Conservation (phyloP, 495 filamentous ascomycete genomes). For the Entonaema liquescens region DNA sequence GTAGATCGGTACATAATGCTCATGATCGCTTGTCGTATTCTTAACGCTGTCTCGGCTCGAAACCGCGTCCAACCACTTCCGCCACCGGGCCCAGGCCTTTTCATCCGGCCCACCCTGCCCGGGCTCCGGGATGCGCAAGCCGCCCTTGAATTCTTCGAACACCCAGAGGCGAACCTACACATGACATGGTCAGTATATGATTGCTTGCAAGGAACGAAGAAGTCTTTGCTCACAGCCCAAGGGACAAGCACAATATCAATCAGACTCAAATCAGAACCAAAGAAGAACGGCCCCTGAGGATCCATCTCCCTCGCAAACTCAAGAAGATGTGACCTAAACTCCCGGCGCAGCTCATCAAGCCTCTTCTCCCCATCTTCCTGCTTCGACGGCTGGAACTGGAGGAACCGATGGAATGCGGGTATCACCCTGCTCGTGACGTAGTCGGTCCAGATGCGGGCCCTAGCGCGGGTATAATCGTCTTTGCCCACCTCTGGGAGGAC, state of each 20-base stretch:
- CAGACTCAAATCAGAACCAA: slow-evolving; percentile 58
- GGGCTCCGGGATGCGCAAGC: slow-evolving; percentile 56
- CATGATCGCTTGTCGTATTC: slow-evolving; percentile 63
- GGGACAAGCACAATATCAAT: slow-evolving; percentile 66
- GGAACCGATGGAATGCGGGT: slow-evolving; percentile 65
- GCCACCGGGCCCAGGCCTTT: slow-evolving; percentile 62
- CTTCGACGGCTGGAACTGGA: slow-evolving; percentile 63
- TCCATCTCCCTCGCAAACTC: slow-evolving; percentile 64
- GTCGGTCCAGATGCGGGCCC: slow-evolving; percentile 67
- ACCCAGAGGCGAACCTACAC: slow-evolving; percentile 60
- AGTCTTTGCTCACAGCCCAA: slow-evolving; percentile 55
- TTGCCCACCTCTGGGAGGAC: slow-evolving; percentile 48
- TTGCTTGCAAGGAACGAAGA: neutral
- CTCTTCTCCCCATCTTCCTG: slow-evolving; percentile 56
- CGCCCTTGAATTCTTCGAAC: slow-evolving; percentile 70
- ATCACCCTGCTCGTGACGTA: slow-evolving; percentile 68
- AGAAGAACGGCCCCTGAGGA: slow-evolving; percentile 62
- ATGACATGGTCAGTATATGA: too few species aligned
- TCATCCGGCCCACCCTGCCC: slow-evolving; percentile 59
- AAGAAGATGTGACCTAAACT: slow-evolving; percentile 49
- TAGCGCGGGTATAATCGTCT: slow-evolving; percentile 62
- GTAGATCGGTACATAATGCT: slow-evolving; percentile 67
- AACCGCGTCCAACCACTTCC: slow-evolving; percentile 61
- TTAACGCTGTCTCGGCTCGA: slow-evolving; percentile 59
- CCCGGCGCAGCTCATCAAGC: slow-evolving; percentile 43